Evolutionary conservation across 2,329 filamentous ascomycete species (phyloP).

Genomic region (Tolypocladium pustulatum): DNA sequence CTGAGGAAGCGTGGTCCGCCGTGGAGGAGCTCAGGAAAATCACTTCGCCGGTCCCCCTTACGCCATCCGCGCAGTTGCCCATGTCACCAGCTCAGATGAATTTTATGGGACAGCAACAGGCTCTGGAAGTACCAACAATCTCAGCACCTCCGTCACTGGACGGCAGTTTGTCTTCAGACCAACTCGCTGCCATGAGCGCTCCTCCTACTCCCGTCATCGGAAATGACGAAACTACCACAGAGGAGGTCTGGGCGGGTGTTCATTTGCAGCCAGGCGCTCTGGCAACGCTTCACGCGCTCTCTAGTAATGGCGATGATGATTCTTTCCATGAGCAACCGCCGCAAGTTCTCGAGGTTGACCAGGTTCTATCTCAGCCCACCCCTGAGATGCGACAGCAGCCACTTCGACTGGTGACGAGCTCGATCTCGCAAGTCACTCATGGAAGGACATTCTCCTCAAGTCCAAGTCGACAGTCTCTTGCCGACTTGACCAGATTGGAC

Average conservation of each 20-base stretch:
- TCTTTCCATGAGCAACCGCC: conserved; percentile 33
- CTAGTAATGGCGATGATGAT: conserved; percentile 49
- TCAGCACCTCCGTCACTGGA: conserved; percentile 83
- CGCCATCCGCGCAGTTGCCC: conserved; percentile 56
- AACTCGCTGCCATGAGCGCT: conserved; percentile 72
- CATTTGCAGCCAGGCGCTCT: conserved; percentile 71
- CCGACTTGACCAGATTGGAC: conserved; percentile 69
- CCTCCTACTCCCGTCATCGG: conserved; percentile 72
- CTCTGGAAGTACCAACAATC: conserved; percentile 58
- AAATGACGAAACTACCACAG: conserved; percentile 39
- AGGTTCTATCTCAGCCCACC: conserved; percentile 9
- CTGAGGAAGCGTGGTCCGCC: conserved; percentile 32
- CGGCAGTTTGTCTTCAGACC: conserved; percentile 80
- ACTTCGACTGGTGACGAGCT: conserved; percentile 36
- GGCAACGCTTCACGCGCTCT: conserved; percentile 67
- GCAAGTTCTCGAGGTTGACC: conserved; percentile 34
- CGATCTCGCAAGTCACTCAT: conserved; percentile 15
- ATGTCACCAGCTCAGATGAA: conserved; percentile 68
- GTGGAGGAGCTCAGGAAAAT: conserved; percentile 35
- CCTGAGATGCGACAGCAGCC: conserved; percentile 41
- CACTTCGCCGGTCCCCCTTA: conserved; percentile 49
- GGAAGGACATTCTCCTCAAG: conserved; percentile 16
- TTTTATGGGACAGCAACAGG: conserved; percentile 53
- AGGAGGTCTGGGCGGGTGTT: conserved; percentile 60
- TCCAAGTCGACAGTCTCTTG: conserved; percentile 43